Evolutionary conservation across 1,284 basidiomycete species (phyloP), one percentile per base, ranked within the genome.

Genomic region (Leccinum subspadiceum): DNA sequence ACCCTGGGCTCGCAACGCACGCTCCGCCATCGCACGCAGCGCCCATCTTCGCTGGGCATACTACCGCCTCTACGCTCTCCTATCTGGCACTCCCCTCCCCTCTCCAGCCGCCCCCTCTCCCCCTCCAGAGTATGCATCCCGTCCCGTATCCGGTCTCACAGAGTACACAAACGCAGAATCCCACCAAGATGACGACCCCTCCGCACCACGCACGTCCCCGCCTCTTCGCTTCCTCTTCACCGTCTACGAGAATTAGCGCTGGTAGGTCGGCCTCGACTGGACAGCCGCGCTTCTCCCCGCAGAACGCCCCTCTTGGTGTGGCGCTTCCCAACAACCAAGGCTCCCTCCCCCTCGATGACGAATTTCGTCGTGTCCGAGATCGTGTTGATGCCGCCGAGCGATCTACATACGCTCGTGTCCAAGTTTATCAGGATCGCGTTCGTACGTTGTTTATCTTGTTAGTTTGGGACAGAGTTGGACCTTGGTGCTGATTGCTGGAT

Each of bases 351-450:
- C 20, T n/a, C n/a, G 58, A 85, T 93, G 68, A 87, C 89, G 5
- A 90, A 90, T 67, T 96, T 94, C 72, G 86, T 91, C 6, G 80
- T 87, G 15, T 90, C 90, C 20, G 93, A 95, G 75, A 82, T 94
- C 59, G 81, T 90, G 41, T 74, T 89, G 59, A 87, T 89, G 2
- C 81, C 81, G 31, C 86, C 85, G 9, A 75, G 78, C 58, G 88
- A 93, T 62, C 81, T 94, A 17, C 83, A 81, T 15, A 70, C 81
- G 48, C 76, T 96, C 31, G 82, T 93, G 58, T 79, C 79, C 62
- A 95, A 94, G 76, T 88, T 96, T 70, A 89, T 96, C 65, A 86
- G 92, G 33, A 79, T 96, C 62, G 93, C 94, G 51, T 94, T 90
- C 82, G 92, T 94, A 68, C 72, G 88, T 78, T 15, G 33, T 44